phyloP scores from a whole-genome alignment of 2,329 filamentous ascomycete species.

The Trichophyton verrucosum region DNA sequence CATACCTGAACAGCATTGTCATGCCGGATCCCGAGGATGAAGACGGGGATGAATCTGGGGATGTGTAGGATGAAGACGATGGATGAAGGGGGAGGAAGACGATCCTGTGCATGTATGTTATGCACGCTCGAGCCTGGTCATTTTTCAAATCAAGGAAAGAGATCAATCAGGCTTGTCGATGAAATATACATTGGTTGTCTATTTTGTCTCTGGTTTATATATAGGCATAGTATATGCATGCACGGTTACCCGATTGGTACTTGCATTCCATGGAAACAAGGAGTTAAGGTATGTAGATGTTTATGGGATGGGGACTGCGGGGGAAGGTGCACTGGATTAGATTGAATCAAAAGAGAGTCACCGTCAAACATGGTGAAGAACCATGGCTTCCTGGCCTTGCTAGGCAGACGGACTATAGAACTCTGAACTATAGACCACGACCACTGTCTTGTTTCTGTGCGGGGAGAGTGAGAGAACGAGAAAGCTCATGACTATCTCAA shows the following conservation, averaged over 20 bases:
- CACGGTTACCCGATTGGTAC: neutral
- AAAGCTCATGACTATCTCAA: neutral
- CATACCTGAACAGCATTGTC: conserved; percentile 58
- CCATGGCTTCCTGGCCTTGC: neutral
- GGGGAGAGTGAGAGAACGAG: neutral
- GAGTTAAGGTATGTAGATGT: neutral
- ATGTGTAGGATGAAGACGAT: conserved; percentile 6
- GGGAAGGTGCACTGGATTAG: neutral
- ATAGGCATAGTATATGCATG: conserved; percentile 1
- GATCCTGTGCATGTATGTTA: neutral
- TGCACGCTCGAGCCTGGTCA: neutral
- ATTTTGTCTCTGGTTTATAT: neutral
- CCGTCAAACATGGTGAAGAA: neutral
- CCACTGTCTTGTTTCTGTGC: neutral
- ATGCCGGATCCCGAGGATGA: conserved; percentile 53
- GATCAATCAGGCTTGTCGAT: neutral
- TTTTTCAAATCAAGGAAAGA: neutral
- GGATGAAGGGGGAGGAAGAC: neutral
- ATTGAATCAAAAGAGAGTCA: neutral
- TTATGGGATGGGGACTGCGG: neutral
- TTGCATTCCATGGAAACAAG: neutral
- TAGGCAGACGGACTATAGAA: neutral
- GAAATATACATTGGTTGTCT: neutral
- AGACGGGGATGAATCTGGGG: conserved; percentile 30
- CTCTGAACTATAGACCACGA: neutral